phyloP scores from a whole-genome alignment of 2,329 filamentous ascomycete genomes.

The Trichoderma endophyticum region DNA sequence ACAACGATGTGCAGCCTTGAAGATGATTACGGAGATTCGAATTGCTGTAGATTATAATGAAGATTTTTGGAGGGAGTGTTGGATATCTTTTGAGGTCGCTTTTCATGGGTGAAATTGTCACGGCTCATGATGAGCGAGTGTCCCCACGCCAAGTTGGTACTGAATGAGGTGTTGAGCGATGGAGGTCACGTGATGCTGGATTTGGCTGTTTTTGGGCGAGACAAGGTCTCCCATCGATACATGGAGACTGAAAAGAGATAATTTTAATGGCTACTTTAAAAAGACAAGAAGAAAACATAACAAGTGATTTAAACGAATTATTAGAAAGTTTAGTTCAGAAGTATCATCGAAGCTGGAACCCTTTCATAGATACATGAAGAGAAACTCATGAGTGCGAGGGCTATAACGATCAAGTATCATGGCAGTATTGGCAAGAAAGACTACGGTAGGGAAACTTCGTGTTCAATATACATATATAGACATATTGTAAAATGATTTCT shows the following conservation, averaged over 20 bases:
- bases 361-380: neutral
- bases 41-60: neutral
- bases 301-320: neutral
- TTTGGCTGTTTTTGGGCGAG: neutral
- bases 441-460: neutral
- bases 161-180: neutral
- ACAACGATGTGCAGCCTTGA: neutral
- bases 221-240: neutral
- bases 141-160: neutral
- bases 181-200: conserved; percentile 1
- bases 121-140: neutral
- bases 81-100: neutral
- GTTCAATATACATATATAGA: neutral
- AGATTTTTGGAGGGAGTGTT: neutral
- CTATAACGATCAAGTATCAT: neutral
- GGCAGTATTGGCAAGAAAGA: neutral
- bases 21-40: too few species aligned
- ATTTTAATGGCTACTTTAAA: too few species aligned
- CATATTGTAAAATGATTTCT: neutral
- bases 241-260: neutral
- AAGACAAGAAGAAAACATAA: neutral
- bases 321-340: neutral
- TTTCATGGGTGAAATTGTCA: conserved; percentile 1
- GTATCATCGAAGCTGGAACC: neutral
- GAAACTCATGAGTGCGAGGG: neutral